Evolutionary conservation across 2,329 filamentous ascomycete species (phyloP), one percentile per base, ranked within the genome.

Genomic region (Colletotrichum sp.): DNA sequence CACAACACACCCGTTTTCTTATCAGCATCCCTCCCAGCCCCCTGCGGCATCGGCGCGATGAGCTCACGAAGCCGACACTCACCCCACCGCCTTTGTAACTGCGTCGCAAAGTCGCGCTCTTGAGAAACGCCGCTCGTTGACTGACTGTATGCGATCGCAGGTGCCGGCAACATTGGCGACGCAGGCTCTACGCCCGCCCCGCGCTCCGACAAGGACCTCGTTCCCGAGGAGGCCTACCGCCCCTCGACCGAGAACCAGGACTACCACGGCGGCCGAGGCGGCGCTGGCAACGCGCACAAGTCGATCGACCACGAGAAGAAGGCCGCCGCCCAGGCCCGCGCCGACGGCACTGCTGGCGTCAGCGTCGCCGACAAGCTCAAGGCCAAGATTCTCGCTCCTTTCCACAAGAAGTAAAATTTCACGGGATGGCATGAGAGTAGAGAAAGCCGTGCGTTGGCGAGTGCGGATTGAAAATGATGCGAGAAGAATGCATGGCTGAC

Each of bases 231-330:
- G 21, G 90, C 90, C 27, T 79, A 86, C 65, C 87, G 89, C 31
- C 83, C 85, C 33, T 87, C 84, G 78, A 82, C 83, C 63, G 86
- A 90, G 18, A 83, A 84, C 66, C 79, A 82, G 72, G 87, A 90
- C 79, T 88, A 86, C 81, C 90, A 92, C 83, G 87, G 86, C 54
- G 90, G 90, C 70, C 90, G 90, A 36, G 90, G 90, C 78, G 90
- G 90, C 72, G 89, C 87, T 12, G 90, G 90, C 66, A 92, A 92
- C 80, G 88, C 69, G n/a, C 72, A 70, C 68, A 79, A 78, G 66
- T 75, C 77, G 33, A 77, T 77, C 43, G 76, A 80, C 43, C 76
- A 77, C 72, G 79, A 83, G 73, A 80, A 81, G 77, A 79, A 79
- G 69, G 74, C 79, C 9, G 77, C 79, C 18, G 78, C 81, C 29